Evolutionary conservation across 768 basidiomycete species (phyloP), one percentile per base, ranked within the genome.

Genomic region (Mycena crocata): DNA sequence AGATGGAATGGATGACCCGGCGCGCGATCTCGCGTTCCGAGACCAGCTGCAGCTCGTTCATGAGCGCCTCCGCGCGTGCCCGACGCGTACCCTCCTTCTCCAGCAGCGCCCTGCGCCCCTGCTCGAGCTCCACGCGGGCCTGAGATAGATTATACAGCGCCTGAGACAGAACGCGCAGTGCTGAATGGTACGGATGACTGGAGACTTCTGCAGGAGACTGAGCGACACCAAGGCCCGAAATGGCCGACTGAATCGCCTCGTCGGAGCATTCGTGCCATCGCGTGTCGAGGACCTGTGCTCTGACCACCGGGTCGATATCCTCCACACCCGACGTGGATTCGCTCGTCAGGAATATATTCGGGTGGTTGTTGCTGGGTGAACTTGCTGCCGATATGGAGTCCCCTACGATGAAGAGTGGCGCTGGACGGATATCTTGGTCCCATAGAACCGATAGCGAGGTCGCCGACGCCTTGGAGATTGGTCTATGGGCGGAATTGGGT

Each of bases 191-290:
- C 1, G 92, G 89, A 71, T 89, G 85, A 30, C 69, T 75, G 3
- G 83, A 71, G 3, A 79, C 70, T 49, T 86, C 82, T 8, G 84
- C 82, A 1, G 85, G 84, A 0, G 86, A 83, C 37, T 86, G 84
- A 5, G 82, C 75, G 15, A 71, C 65, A 58, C 80, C 73, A 17
- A 91, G 76, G 23, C 78, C 79, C 0, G 91, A 85, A 26, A 94
- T 86, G 5, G 87, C 84, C 19, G 83, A 79, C 65, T 90, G 88
- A 45, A 95, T 90, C 2, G 85, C 90, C 52, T 92, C 87, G 75
- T 95, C 92, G 3, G 92, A 89, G 71, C 88, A 89, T 26, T 88
- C 86, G 73, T 95, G 93, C 93, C 93, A 95, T 73, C 82, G 86
- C 12, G 88, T 91, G 2, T 84, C 80, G 21, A 94, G 83, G 14